Evolutionary conservation across 805 yeast species (phyloP), one percentile per base, ranked within the genome.

Genomic region (Yarrowia osloensis): DNA sequence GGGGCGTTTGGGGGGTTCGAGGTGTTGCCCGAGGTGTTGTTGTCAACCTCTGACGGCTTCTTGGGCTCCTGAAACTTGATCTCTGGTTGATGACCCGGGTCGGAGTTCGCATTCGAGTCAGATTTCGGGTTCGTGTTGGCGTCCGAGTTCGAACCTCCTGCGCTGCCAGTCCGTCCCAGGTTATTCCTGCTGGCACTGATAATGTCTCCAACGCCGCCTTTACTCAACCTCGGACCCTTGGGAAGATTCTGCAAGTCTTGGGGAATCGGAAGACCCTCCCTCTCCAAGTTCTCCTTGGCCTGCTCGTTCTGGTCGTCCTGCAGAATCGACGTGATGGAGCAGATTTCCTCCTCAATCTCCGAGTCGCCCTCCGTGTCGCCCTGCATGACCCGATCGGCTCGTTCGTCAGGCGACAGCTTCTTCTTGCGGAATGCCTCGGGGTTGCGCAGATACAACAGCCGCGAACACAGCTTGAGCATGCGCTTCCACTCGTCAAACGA

Each of bases 381-480:
- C 29, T 37, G 21, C 39, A 37, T 40, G 24, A 40, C 50, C 15
- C 21, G 17, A 24, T 44, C 33, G 7, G 66, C 63, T 2, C 63
- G 47, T 26, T 44, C 54, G 19, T 44, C 66, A 2, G 52, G 54
- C 12, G 66, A 46, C 54, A 61, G 15, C n/a, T 44, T 61, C 54
- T n/a, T 31, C 37, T 57, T 28, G 19, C 9, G 7, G 47, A 93
- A 77, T 72, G 90, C 90, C 46, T 93, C 92, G 8, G 70, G 71
- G 9, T 96, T 96, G 37, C 90, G 85, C 24, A 61, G n/a, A 26
- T 61, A 46, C 3, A 28, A 24, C n/a, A 61, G 19, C 4, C 66
- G 42, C 8, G 44, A 31, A 44, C 52, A 69, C 13, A 80, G 70
- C 9, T 69, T 67, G 37, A 81, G 69, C 49, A 84, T 71, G 9